Percentiles rank a stretch among this genome's conserved stretches.
These are phyloP conservation scores for Nannochloropsis gaditana DNA, from an alignment of 108 stramenopile species.

Conservation along the genomic window DNA sequence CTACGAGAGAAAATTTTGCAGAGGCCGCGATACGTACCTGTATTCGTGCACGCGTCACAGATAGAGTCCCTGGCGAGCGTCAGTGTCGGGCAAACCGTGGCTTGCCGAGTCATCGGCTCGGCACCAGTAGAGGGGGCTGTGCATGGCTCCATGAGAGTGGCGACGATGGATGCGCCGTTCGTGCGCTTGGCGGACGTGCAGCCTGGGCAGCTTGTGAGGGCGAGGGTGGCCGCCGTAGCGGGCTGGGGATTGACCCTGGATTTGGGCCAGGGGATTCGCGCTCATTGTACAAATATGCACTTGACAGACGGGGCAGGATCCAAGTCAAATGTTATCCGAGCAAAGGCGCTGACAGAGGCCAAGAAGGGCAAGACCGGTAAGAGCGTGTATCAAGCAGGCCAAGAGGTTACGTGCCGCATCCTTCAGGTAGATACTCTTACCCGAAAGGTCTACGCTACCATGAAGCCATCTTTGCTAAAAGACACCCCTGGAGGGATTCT, in stretches of 20 bases:
- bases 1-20: background rate
- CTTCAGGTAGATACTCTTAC: background rate
- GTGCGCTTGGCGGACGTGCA: slow-evolving; percentile 32
- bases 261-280: slow-evolving; percentile 39
- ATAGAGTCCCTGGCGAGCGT: background rate
- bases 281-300: slow-evolving; percentile 39
- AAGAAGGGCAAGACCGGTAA: slow-evolving; percentile 3
- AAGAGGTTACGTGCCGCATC: background rate
- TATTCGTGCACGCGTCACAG: slow-evolving; percentile 41
- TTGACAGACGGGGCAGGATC: slow-evolving; percentile 28
- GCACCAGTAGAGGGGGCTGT: slow-evolving; percentile 43
- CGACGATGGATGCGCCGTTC: slow-evolving; percentile 31
- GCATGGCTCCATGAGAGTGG: slow-evolving; percentile 32
- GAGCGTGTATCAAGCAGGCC: slow-evolving; percentile 3
- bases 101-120: slow-evolving; percentile 42
- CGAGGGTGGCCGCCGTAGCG: slow-evolving; percentile 35
- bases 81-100: background rate
- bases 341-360: slow-evolving; percentile 5
- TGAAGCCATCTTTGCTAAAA: slow-evolving; percentile 18
- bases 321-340: background rate
- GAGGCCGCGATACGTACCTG: background rate
- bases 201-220: slow-evolving; percentile 25
- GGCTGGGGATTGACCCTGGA: slow-evolving; percentile 37
- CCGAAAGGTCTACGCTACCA: slow-evolving; percentile 22
- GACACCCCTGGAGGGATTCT: background rate